Conservation (phyloP, 371 early-diverging fungal species). For the Mortierella sp. region DNA sequence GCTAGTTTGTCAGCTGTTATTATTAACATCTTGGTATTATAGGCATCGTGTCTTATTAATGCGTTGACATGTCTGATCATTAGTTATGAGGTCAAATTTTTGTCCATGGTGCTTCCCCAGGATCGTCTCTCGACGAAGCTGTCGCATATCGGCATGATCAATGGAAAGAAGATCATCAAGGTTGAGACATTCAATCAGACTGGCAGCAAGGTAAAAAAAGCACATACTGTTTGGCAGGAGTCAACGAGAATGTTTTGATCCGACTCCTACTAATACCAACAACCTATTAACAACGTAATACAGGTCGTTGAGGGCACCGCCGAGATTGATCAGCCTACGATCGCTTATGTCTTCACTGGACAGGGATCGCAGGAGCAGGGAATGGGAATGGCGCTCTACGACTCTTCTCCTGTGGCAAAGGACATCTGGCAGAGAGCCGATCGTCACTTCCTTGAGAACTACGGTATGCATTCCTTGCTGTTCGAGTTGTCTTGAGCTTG, state of each 20-base stretch:
- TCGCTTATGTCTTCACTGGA: conserved; percentile 95
- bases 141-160: conserved; percentile 95
- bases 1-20: background rate
- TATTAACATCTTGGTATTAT: background rate
- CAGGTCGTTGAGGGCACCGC: conserved; percentile 90
- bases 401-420: conserved; percentile 84
- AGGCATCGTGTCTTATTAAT: background rate
- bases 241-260: too few relatives aligned
- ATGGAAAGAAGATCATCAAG: conserved; percentile 95
- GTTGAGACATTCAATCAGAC: conserved; percentile 92
- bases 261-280: too few relatives aligned
- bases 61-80: background rate
- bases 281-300: too few relatives aligned
- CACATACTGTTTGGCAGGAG: too few relatives aligned
- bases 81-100: conserved; percentile 83
- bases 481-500: background rate
- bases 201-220: conserved; percentile 67
- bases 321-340: conserved; percentile 93
- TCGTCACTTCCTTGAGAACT: conserved; percentile 84
- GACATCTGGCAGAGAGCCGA: conserved; percentile 96
- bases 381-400: conserved; percentile 97
- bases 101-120: conserved; percentile 90
- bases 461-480: conserved; percentile 58
- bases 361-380: conserved; percentile 96
- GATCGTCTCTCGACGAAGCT: conserved; percentile 91